Percentiles rank a stretch among this genome's conserved stretches.
Evolutionary conservation across 192 early-diverging fungal species (phyloP).

Genomic region (Dimargaris xerosporica): DNA sequence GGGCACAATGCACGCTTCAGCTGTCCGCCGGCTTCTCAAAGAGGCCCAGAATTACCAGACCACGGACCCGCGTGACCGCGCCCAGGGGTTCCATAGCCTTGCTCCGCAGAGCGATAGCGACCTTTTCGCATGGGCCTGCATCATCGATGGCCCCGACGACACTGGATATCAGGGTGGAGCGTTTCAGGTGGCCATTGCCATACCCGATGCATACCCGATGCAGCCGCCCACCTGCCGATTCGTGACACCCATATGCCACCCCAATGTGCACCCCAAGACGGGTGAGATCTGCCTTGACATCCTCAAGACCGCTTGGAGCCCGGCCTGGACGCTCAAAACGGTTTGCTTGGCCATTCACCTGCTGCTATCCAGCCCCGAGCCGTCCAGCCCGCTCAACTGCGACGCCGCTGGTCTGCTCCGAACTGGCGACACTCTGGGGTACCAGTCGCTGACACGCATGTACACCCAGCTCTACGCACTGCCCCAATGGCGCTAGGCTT

Average conservation of each 20-base stretch:
- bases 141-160: slow-evolving; percentile 41
- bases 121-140: slow-evolving; percentile 51
- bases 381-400: slow-evolving; percentile 82
- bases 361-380: slow-evolving; percentile 74
- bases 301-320: slow-evolving; percentile 85
- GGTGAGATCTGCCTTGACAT: slow-evolving; percentile 97
- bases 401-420: slow-evolving; percentile 88
- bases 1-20: too few relatives aligned
- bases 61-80: slow-evolving; percentile 26
- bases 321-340: slow-evolving; percentile 85
- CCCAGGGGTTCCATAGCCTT: slow-evolving; percentile 38
- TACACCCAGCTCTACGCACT: slow-evolving; percentile 61
- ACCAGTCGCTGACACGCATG: slow-evolving; percentile 73
- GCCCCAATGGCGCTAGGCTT: too few relatives aligned
- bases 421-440: slow-evolving; percentile 73
- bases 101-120: slow-evolving; percentile 48
- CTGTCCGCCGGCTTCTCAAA: slow-evolving; percentile 35
- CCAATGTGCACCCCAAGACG: slow-evolving; percentile 87
- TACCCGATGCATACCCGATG: slow-evolving; percentile 63
- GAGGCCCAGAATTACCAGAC: slow-evolving; percentile 36
- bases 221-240: slow-evolving; percentile 63
- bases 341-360: slow-evolving; percentile 69
- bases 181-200: slow-evolving; percentile 49
- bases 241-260: slow-evolving; percentile 66
- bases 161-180: slow-evolving; percentile 62